A percentile compares a stretch with the other conserved stretches of the same genome.
Evolutionary conservation across 257 asterid species (phyloP).

Genomic region (Voacanga thouarsii): DNA sequence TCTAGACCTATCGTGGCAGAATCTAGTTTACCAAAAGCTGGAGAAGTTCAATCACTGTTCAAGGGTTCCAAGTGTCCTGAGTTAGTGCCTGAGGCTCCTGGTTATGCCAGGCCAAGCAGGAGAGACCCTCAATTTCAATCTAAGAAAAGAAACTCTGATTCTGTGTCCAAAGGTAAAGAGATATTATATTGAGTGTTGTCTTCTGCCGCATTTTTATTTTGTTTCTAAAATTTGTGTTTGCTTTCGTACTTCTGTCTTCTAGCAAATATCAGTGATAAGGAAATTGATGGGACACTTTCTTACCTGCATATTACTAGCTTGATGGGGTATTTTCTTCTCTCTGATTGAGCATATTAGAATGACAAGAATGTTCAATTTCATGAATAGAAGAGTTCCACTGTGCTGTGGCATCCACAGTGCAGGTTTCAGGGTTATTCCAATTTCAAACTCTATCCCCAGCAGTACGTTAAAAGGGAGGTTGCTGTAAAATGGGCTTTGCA

Average conservation of each 20-base stretch:
- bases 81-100: constrained; percentile 42
- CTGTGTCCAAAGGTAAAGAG: constrained; percentile 38
- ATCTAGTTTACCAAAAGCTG: constrained; percentile 14
- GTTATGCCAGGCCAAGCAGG: constrained; percentile 48
- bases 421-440: not conserved
- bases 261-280: not conserved
- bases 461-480: not conserved
- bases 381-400: not conserved
- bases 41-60: constrained; percentile 25
- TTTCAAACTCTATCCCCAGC: not conserved
- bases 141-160: constrained; percentile 25
- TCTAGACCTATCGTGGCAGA: constrained; percentile 44
- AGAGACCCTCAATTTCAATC: constrained; percentile 16
- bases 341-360: not conserved
- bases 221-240: not conserved
- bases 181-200: not conserved
- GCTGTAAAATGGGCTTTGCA: not conserved
- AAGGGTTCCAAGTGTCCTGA: constrained; percentile 29
- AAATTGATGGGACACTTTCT: not conserved
- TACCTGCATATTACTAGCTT: not conserved
- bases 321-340: not conserved
- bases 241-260: not conserved
- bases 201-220: not conserved
- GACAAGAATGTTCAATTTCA: constrained; percentile 3
- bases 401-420: not conserved